phyloP scores from a whole-genome alignment of 805 yeast species.

The Saccharomycopsis fibuligera region DNA sequence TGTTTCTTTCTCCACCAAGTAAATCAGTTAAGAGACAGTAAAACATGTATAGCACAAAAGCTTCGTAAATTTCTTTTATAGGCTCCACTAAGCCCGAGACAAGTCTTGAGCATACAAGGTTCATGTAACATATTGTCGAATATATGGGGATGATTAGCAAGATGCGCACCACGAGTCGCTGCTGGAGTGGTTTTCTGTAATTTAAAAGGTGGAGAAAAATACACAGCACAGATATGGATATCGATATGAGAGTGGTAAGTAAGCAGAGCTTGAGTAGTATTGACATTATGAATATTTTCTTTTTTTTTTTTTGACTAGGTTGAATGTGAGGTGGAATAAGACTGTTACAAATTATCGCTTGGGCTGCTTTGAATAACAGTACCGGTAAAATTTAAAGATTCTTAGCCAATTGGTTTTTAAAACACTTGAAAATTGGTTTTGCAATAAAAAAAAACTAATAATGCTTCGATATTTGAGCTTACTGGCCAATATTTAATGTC shows the following conservation, averaged over 20 bases:
- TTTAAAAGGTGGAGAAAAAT: conserved; percentile 53
- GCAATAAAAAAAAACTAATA: too few relatives aligned
- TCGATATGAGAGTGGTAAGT: conserved; percentile 6
- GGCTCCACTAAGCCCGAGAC: conserved; percentile 57
- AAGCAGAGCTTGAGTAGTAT: conserved; percentile 11
- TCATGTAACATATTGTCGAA: conserved; percentile 61
- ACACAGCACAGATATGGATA: conserved; percentile 27
- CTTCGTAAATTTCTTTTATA: conserved; percentile 84
- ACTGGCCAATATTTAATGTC: too few relatives aligned
- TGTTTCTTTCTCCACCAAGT: conserved; percentile 88
- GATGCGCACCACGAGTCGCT: conserved; percentile 76
- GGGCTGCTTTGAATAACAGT: too few relatives aligned
- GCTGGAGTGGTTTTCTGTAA: conserved; percentile 86
- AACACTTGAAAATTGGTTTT: too few relatives aligned
- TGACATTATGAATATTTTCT: too few relatives aligned
- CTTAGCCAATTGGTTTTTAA: too few relatives aligned
- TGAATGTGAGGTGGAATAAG: too few relatives aligned
- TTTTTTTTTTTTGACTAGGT: too few relatives aligned
- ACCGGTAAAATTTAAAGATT: too few relatives aligned
- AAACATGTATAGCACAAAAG: conserved; percentile 91
- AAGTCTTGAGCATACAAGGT: conserved; percentile 39
- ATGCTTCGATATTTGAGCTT: too few relatives aligned
- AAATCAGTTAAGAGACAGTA: conserved; percentile 74
- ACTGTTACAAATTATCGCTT: too few relatives aligned
- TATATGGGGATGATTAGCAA: conserved; percentile 77